A percentile compares a stretch with the other conserved stretches of the same genome.
These are phyloP conservation scores for Torulaspora globosa DNA, from an alignment of 1,139 yeast genomes.

Conservation along the genomic window DNA sequence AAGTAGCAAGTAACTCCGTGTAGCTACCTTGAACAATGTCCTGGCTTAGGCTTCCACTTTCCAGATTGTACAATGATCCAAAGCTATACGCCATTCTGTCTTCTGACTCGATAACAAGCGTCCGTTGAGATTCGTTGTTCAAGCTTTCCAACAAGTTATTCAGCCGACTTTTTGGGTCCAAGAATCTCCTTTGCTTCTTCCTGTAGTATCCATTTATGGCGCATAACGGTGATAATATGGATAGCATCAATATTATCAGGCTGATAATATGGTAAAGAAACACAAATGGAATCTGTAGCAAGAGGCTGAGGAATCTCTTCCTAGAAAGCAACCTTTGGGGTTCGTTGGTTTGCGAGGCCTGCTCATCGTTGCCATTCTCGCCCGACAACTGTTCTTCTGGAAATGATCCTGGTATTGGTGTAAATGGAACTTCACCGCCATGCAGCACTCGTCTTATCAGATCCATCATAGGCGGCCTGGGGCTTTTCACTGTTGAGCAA, in stretches of 20 bases:
- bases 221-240: conserved; percentile 25
- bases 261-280: conserved; percentile 24
- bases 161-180: conserved; percentile 20
- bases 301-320: conserved; percentile 9
- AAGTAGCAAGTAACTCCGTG: conserved; percentile 25
- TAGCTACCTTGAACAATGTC: conserved; percentile 28
- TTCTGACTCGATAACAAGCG: conserved; percentile 1
- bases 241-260: conserved; percentile 13
- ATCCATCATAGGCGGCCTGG: conserved; percentile 14
- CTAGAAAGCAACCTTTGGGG: conserved; percentile 3
- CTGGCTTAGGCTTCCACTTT: conserved; percentile 21
- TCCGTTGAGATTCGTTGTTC: conserved; percentile 14
- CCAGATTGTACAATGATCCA: conserved; percentile 27
- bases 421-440: conserved; percentile 14
- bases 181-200: conserved; percentile 16
- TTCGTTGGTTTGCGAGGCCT: background rate
- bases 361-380: conserved; percentile 2
- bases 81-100: conserved; percentile 19
- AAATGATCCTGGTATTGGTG: conserved; percentile 21
- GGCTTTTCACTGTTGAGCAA: background rate
- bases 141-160: conserved; percentile 22
- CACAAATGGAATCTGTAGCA: conserved; percentile 21
- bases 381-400: conserved; percentile 8
- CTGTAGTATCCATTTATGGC: conserved; percentile 26
- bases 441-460: conserved; percentile 16